phyloP scores from a whole-genome alignment of 2,329 filamentous ascomycete genomes.

The Hymenoscyphus occultus region DNA sequence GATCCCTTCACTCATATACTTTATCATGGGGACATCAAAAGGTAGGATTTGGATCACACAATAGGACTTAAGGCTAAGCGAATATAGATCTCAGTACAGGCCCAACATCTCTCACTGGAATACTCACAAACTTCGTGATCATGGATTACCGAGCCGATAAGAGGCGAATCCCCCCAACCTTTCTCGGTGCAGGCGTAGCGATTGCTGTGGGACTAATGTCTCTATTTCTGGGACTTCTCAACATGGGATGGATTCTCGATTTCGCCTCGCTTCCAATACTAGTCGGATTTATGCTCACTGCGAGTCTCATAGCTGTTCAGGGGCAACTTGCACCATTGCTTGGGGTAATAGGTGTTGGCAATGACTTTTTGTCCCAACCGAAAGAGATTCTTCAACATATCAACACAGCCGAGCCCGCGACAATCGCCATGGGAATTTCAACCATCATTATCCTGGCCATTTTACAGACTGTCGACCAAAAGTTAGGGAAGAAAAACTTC shows the following conservation, averaged over 20 bases:
- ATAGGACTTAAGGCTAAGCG: neutral
- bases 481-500: constrained; percentile 57
- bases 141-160: constrained; percentile 37
- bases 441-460: constrained; percentile 49
- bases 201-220: constrained; percentile 62
- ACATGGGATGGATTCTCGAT: constrained; percentile 62
- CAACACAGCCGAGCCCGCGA: constrained; percentile 54
- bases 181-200: constrained; percentile 48
- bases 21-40: constrained; percentile 61
- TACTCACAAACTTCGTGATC: constrained; percentile 61
- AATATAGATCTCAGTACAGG: constrained; percentile 57
- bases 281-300: constrained; percentile 63
- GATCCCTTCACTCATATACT: constrained; percentile 55
- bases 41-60: constrained; percentile 39
- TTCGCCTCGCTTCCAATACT: constrained; percentile 64
- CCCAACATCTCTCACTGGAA: constrained; percentile 62
- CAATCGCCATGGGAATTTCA: constrained; percentile 57
- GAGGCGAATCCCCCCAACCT: neutral
- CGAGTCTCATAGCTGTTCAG: constrained; percentile 62
- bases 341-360: constrained; percentile 44
- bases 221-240: constrained; percentile 57
- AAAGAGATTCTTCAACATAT: constrained; percentile 56
- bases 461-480: constrained; percentile 56
- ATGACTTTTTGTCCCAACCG: constrained; percentile 55
- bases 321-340: constrained; percentile 50